A percentile compares a stretch with the other conserved stretches of the same genome.
Evolutionary conservation across 768 basidiomycete genomes (phyloP).

Genomic region (Neoboletus subvelutipes): DNA sequence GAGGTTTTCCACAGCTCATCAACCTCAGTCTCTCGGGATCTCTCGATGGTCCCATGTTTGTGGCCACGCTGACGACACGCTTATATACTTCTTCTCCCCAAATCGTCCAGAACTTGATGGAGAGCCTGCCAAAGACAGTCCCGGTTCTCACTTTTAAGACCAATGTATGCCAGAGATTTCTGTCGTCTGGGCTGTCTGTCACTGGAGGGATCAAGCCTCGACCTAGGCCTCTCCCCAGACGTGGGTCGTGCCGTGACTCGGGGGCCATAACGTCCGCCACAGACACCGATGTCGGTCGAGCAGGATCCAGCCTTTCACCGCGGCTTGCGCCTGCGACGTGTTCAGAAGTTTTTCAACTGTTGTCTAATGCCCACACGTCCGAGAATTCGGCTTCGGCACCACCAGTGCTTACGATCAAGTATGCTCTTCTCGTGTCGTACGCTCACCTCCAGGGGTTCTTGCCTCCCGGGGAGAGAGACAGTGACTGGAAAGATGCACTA

Average conservation of each 20-base stretch:
- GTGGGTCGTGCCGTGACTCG: slow-evolving; percentile 16
- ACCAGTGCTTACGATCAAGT: slow-evolving; percentile 34
- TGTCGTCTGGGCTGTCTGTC: slow-evolving; percentile 26
- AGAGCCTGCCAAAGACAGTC: slow-evolving; percentile 36
- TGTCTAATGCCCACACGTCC: slow-evolving; percentile 14
- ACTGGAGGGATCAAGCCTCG: slow-evolving; percentile 23
- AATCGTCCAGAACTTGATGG: slow-evolving; percentile 36
- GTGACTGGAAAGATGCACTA: slow-evolving; percentile 34
- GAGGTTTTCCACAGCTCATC: slow-evolving; percentile 34
- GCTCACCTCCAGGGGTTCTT: slow-evolving; percentile 34
- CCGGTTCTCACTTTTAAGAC: slow-evolving; percentile 43
- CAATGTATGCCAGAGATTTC: slow-evolving; percentile 41
- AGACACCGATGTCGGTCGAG: slow-evolving; percentile 13
- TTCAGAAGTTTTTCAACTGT: slow-evolving; percentile 31
- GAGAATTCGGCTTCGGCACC: slow-evolving; percentile 6
- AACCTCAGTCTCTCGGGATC: slow-evolving; percentile 39
- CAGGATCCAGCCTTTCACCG: slow-evolving; percentile 23
- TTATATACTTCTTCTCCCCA: slow-evolving; percentile 32
- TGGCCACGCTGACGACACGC: slow-evolving; percentile 37
- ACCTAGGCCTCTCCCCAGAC: slow-evolving; percentile 36
- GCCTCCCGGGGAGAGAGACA: slow-evolving; percentile 30
- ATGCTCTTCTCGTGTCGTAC: slow-evolving; percentile 40
- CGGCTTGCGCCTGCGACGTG: slow-evolving; percentile 26
- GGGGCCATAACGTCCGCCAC: background rate
- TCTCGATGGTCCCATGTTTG: slow-evolving; percentile 39